Evolutionary conservation across 768 basidiomycete species (phyloP), one percentile per base, ranked within the genome.

Genomic region (Daedaleopsis sinensis): DNA sequence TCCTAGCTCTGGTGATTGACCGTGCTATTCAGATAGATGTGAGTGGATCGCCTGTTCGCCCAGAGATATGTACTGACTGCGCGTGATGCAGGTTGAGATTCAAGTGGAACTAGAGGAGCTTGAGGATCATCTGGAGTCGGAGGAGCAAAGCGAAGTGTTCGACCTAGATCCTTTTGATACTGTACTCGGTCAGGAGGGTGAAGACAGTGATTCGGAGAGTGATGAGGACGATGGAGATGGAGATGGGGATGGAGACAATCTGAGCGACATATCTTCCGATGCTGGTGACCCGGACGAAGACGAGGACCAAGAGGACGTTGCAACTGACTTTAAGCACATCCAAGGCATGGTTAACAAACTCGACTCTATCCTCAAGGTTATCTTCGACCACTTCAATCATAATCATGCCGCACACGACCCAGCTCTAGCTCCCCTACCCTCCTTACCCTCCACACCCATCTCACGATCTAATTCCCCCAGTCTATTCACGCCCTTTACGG

Each of bases 1-100:
- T 98, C 44, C 77, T 98, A 37, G 89, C 88, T 2, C 88, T 89
- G 0, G 92, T 98, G 37, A 83, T 99, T 23, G 95, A 97, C 73
- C 87, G 94, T n/a, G 91, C 94, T 32, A 88, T 98, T 36, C 89
- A 96, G 74, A 95, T 99, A 59, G 97, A 99, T 73, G 96, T 96
- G 69, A 58, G 93, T 81, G 24, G 39, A 6, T 51, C 7, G 27
- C 21, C 43, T 4, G 3, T 52, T 58, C 38, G 19, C 12, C 62
- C 24, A 19, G 7, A 55, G 2, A 48, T 36, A 42, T 16, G 54
- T 19, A 27, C 55, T 43, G 9, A 5, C 13, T 54, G 16, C 18
- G 37, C 19, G 61, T 64, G n/a, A 57, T 51, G 1, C 63, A 96
- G 94, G 93, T 97, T 27, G 96, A 99, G 75, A 95, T 99, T 36